phyloP scores from a whole-genome alignment of 768 basidiomycete species.

The Lactarius akahatsu region DNA sequence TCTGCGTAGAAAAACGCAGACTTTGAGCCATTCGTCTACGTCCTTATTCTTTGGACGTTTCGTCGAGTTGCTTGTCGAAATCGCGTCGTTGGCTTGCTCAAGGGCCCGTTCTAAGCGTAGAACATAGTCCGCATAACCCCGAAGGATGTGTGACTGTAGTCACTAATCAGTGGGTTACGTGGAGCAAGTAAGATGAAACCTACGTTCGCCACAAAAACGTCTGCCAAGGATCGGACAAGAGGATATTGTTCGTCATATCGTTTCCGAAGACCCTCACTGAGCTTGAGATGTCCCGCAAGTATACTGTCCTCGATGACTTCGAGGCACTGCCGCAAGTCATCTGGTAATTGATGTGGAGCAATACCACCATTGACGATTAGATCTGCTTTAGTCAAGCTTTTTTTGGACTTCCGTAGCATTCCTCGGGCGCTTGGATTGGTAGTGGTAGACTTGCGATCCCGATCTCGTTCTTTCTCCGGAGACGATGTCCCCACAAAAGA shows the following conservation, averaged over 20 bases:
- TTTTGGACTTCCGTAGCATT: slow-evolving; percentile 68
- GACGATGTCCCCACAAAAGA: slow-evolving; percentile 48
- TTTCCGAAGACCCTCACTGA: slow-evolving; percentile 82
- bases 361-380: slow-evolving; percentile 51
- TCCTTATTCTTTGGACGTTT: slow-evolving; percentile 86
- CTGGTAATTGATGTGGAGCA: slow-evolving; percentile 79
- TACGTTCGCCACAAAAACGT: slow-evolving; percentile 94
- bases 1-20: slow-evolving; percentile 68
- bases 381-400: slow-evolving; percentile 50
- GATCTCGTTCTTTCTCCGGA: slow-evolving; percentile 40
- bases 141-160: slow-evolving; percentile 83
- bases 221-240: slow-evolving; percentile 86
- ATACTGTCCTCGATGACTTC: slow-evolving; percentile 86
- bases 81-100: slow-evolving; percentile 78
- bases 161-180: slow-evolving; percentile 21
- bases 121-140: slow-evolving; percentile 92
- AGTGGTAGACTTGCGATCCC: slow-evolving; percentile 44
- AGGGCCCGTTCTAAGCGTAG: slow-evolving; percentile 91
- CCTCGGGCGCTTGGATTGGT: slow-evolving; percentile 38
- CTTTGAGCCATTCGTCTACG: slow-evolving; percentile 71
- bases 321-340: slow-evolving; percentile 80
- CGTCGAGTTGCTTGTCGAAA: slow-evolving; percentile 56
- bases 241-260: slow-evolving; percentile 96
- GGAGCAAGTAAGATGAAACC: slow-evolving; percentile 34
- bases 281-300: slow-evolving; percentile 82